phyloP scores from a whole-genome alignment of 768 basidiomycete genomes.

The Pisolithus tinctorius region DNA sequence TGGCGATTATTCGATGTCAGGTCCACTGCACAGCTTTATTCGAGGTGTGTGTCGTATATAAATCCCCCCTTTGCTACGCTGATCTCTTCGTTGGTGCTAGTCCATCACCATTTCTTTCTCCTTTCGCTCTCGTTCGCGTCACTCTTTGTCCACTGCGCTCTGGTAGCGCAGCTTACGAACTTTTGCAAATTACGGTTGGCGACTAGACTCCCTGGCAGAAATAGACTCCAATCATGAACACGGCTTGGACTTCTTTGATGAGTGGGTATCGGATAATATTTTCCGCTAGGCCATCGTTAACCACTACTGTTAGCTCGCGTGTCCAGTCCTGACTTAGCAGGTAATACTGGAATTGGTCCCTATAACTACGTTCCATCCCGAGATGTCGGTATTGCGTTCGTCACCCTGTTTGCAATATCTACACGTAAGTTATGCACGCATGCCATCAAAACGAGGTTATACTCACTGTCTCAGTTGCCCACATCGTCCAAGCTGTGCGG shows the following conservation, averaged over 20 bases:
- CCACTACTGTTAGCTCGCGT: neutral
- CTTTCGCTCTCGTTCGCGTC: neutral
- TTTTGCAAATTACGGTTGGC: neutral
- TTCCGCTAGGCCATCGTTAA: neutral
- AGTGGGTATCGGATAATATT: neutral
- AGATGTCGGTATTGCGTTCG: constrained; percentile 30
- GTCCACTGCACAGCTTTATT: constrained; percentile 2
- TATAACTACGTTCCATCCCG: constrained; percentile 37
- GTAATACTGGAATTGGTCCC: constrained; percentile 11
- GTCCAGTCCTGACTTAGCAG: neutral
- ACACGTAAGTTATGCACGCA: constrained; percentile 22
- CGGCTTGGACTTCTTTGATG: neutral
- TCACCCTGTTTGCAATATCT: constrained; percentile 35
- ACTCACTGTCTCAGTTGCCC: constrained; percentile 29
- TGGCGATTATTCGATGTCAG: neutral
- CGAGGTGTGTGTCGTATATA: neutral
- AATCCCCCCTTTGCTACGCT: neutral
- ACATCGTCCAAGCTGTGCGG: constrained; percentile 37
- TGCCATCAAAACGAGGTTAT: neutral
- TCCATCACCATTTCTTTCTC: constrained; percentile 1
- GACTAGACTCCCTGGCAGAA: neutral
- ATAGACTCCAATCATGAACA: neutral
- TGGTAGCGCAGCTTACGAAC: constrained; percentile 2
- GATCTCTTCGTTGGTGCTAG: neutral
- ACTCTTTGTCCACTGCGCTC: constrained; percentile 1